Evolutionary conservation across 2,329 filamentous ascomycete species (phyloP).

Genomic region (Cladosporium phlei): DNA sequence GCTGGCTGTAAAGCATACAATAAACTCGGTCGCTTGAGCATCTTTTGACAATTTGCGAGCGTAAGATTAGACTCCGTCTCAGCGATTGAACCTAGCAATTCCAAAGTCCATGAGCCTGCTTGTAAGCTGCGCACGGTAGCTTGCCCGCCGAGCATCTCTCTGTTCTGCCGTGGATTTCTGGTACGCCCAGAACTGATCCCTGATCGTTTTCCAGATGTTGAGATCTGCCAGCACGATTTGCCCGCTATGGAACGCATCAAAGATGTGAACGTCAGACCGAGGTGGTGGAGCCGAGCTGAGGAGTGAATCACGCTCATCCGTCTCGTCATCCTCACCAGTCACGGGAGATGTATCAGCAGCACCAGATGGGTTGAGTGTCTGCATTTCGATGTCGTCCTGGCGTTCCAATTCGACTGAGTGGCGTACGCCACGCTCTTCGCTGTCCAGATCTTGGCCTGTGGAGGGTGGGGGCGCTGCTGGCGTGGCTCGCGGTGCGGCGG

Average conservation of each 20-base stretch:
- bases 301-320: constrained; percentile 1
- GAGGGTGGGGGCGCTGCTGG: constrained; percentile 13
- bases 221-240: constrained; percentile 45
- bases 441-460: constrained; percentile 50
- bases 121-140: constrained; percentile 13
- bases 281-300: constrained; percentile 11
- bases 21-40: too few relatives aligned
- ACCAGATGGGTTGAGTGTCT: constrained; percentile 29
- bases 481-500: constrained; percentile 9
- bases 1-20: too few relatives aligned
- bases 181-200: constrained; percentile 39
- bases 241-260: constrained; percentile 44
- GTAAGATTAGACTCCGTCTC: too few relatives aligned
- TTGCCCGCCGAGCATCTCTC: constrained; percentile 1
- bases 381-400: constrained; percentile 38
- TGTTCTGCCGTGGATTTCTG: constrained; percentile 25
- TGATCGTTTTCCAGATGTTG: constrained; percentile 37
- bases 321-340: constrained; percentile 17
- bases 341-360: constrained; percentile 12
- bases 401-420: constrained; percentile 33
- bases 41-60: too few relatives aligned
- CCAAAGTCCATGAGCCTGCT: constrained; percentile 10
- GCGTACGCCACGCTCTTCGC: constrained; percentile 55
- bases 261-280: constrained; percentile 31
- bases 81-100: constrained; percentile 4